Conservation (phyloP, 225 moss, liverwort and hornwort genomes). For the Thuidium tamariscinum region DNA sequence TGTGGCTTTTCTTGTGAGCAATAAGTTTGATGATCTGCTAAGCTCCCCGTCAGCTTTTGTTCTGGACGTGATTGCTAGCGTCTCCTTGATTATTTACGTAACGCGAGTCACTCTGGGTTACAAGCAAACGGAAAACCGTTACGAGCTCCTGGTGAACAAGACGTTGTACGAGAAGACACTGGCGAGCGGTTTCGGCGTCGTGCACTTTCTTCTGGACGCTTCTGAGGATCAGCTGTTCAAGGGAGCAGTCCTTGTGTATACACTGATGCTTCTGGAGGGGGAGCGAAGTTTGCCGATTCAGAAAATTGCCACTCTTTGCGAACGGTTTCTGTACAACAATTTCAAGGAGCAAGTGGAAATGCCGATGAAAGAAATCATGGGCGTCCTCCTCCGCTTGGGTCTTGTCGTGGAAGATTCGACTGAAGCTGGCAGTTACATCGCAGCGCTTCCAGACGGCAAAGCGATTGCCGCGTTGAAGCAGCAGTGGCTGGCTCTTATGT, state of each 20-base stretch:
- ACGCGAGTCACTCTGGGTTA: slow-evolving; percentile 66
- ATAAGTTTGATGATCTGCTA: slow-evolving; percentile 55
- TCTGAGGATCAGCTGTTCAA: slow-evolving; percentile 89
- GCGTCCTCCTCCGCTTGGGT: slow-evolving; percentile 46
- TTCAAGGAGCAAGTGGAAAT: slow-evolving; percentile 86
- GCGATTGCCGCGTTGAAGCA: slow-evolving; percentile 45
- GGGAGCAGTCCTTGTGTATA: slow-evolving; percentile 58
- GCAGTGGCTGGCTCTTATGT: slow-evolving; percentile 51
- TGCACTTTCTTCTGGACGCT: slow-evolving; percentile 77
- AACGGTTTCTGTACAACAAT: slow-evolving; percentile 62
- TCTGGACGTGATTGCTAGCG: slow-evolving; percentile 69
- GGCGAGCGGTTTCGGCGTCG: slow-evolving; percentile 81
- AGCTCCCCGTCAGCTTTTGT: slow-evolving; percentile 85
- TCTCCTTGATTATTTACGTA: slow-evolving; percentile 54
- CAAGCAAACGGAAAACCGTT: slow-evolving; percentile 68
- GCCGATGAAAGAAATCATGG: slow-evolving; percentile 48
- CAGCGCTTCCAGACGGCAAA: slow-evolving; percentile 30
- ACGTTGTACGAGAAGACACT: slow-evolving; percentile 84
- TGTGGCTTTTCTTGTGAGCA: slow-evolving; percentile 64
- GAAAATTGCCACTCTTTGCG: slow-evolving; percentile 43
- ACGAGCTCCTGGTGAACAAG: slow-evolving; percentile 81
- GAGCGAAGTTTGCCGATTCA: slow-evolving; percentile 34
- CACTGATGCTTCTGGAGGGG: slow-evolving; percentile 33
- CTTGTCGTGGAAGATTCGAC: slow-evolving; percentile 24
- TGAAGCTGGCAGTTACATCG: not conserved